A percentile compares a stretch with the other conserved stretches of the same genome.
phyloP scores from a whole-genome alignment of 495 filamentous ascomycete species.

The Penicillium longicatenatum region DNA sequence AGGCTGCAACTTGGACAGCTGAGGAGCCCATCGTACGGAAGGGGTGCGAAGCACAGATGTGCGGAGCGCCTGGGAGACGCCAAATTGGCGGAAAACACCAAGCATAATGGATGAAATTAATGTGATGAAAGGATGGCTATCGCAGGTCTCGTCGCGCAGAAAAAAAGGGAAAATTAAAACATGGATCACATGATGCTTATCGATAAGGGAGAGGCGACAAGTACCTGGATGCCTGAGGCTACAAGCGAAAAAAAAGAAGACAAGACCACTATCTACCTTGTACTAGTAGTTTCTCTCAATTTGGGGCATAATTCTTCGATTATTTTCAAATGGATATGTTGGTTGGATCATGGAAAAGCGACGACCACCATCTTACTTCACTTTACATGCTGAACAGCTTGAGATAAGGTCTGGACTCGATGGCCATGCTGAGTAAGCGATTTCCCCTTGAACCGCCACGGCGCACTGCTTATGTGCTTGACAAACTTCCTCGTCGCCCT shows the following conservation, averaged over 20 bases:
- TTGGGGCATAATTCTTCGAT: neutral
- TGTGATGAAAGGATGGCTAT: slow-evolving; percentile 1
- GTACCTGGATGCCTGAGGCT: slow-evolving; percentile 10
- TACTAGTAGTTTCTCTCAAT: neutral
- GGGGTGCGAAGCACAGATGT: slow-evolving; percentile 34
- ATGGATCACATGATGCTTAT: slow-evolving; percentile 30
- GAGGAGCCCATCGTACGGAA: slow-evolving; percentile 30
- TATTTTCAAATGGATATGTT: no score
- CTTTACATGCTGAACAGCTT: no score
- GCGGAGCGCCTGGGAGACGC: slow-evolving; percentile 40
- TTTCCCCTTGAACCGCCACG: neutral
- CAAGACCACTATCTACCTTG: no score
- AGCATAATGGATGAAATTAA: slow-evolving; percentile 35
- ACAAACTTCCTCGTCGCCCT: neutral
- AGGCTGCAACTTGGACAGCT: slow-evolving; percentile 34
- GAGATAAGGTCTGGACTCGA: neutral
- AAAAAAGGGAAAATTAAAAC: slow-evolving; percentile 21
- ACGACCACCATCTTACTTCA: neutral
- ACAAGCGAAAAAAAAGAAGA: neutral
- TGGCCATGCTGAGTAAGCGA: neutral
- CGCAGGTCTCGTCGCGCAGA: slow-evolving; percentile 6
- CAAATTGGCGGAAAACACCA: slow-evolving; percentile 45
- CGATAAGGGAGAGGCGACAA: slow-evolving; percentile 17
- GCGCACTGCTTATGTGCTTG: no score
- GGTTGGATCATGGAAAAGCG: no score